phyloP scores from a whole-genome alignment of 1,284 basidiomycete genomes.

The Papiliotrema laurentii region DNA sequence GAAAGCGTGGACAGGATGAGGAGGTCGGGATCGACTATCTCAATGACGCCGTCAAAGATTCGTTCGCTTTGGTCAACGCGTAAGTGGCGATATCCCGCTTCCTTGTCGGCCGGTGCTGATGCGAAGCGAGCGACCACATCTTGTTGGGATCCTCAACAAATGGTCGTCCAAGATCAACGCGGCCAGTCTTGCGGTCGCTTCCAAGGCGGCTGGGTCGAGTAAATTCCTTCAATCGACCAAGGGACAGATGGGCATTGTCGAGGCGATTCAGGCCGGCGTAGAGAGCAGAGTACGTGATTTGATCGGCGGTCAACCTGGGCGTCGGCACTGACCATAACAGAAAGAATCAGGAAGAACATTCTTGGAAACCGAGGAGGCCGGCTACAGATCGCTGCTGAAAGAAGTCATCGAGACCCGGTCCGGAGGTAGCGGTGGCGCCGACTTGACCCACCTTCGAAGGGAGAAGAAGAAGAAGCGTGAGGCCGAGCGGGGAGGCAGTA shows the following conservation, averaged over 20 bases:
- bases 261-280: conserved; percentile 39
- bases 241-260: conserved; percentile 48
- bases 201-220: conserved; percentile 36
- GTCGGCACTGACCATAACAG: conserved; percentile 3
- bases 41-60: conserved; percentile 28
- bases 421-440: conserved; percentile 25
- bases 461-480: conserved; percentile 66
- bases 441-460: conserved; percentile 31
- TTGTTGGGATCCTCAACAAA: conserved; percentile 73
- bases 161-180: conserved; percentile 93
- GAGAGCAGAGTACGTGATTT: conserved; percentile 25
- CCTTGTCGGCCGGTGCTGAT: too few species aligned
- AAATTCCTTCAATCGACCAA: conserved; percentile 62
- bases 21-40: conserved; percentile 31
- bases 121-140: conserved; percentile 65
- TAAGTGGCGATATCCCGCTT: too few species aligned
- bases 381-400: conserved; percentile 81
- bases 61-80: conserved; percentile 32
- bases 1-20: conserved; percentile 21
- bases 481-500: conserved; percentile 89
- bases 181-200: conserved; percentile 56
- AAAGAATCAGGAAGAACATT: conserved; percentile 23
- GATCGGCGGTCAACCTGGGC: not conserved
- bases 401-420: conserved; percentile 71
- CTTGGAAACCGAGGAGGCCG: conserved; percentile 70